Conservation (phyloP, 2,329 filamentous ascomycete genomes). For the Hypoxylon sp. region DNA sequence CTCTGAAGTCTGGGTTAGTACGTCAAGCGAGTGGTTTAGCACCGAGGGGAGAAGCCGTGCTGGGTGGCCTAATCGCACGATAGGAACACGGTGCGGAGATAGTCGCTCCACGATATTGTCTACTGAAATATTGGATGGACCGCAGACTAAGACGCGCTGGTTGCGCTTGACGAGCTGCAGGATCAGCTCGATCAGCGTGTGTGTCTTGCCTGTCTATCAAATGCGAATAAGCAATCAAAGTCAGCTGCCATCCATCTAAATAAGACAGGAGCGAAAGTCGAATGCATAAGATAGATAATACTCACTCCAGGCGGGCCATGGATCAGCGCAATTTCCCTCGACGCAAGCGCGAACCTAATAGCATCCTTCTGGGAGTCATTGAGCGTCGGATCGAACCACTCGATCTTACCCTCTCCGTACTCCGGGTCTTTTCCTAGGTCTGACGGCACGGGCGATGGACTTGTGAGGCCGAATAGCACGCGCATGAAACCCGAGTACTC, state of each 20-base stretch:
- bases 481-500: conserved; percentile 72
- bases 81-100: conserved; percentile 84
- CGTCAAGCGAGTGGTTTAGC: conserved; percentile 88
- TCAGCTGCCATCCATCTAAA: neutral
- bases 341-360: conserved; percentile 85
- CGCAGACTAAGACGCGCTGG: conserved; percentile 88
- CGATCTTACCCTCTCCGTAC: conserved; percentile 60
- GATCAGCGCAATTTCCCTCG: conserved; percentile 86
- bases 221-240: neutral
- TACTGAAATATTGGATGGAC: conserved; percentile 95
- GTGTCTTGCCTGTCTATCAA: conserved; percentile 89
- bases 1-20: conserved; percentile 90
- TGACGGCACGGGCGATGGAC: conserved; percentile 62
- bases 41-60: conserved; percentile 91
- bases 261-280: neutral
- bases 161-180: conserved; percentile 84
- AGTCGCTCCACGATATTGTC: conserved; percentile 98
- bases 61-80: conserved; percentile 92
- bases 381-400: conserved; percentile 72
- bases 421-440: conserved; percentile 59
- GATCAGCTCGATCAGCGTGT: conserved; percentile 95
- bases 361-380: conserved; percentile 78
- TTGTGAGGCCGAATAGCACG: conserved; percentile 72
- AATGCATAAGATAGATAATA: conserved; percentile 23
- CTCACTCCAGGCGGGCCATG: conserved; percentile 89